phyloP scores from a whole-genome alignment of 768 basidiomycete species.

The Suillus americanus region DNA sequence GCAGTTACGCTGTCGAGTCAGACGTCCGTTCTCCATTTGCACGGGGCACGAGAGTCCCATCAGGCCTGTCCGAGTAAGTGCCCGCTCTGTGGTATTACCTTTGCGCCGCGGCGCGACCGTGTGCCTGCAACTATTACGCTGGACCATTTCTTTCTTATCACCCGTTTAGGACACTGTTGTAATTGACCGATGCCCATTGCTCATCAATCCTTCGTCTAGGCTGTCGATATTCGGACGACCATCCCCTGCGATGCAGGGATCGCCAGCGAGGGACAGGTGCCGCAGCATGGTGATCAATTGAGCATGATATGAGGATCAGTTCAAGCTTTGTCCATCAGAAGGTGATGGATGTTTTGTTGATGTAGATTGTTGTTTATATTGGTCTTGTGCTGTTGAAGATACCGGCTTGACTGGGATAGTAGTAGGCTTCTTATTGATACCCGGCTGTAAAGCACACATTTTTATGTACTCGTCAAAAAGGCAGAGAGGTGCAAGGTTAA shows the following conservation, averaged over 20 bases:
- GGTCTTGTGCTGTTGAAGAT: background rate
- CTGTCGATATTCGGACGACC: conserved; percentile 22
- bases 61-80: conserved; percentile 22
- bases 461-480: background rate
- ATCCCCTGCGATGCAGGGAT: conserved; percentile 17
- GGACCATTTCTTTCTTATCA: background rate
- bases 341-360: background rate
- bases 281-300: background rate
- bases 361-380: background rate
- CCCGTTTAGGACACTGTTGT: background rate
- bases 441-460: background rate
- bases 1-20: conserved; percentile 10
- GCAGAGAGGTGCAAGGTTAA: background rate
- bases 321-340: no score
- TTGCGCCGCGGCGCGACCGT: background rate
- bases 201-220: conserved; percentile 1
- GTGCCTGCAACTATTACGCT: background rate
- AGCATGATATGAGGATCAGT: background rate
- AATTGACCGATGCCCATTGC: background rate
- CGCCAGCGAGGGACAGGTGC: background rate
- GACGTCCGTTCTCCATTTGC: conserved; percentile 32
- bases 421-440: background rate
- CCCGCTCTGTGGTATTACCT: background rate
- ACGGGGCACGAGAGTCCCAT: conserved; percentile 24
- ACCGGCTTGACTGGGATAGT: background rate